These are phyloP conservation scores for Zea mays DNA, from an alignment of 176 grass and related monocot genomes.

Conservation along the genomic window DNA sequence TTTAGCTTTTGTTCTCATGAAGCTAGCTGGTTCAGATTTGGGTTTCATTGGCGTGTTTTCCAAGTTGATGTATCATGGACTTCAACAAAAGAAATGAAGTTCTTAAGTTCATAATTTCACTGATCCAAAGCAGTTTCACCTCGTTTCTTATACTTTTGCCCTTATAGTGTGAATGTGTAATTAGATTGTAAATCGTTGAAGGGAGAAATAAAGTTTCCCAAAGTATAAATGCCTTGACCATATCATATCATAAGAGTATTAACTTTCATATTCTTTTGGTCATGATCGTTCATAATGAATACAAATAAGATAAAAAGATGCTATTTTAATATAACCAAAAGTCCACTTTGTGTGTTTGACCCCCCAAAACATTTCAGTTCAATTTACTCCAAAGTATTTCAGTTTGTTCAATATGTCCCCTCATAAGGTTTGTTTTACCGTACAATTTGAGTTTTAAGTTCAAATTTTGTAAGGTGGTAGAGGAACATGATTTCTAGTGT, in stretches of 20 bases:
- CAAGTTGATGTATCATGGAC: not conserved
- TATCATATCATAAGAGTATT: not conserved
- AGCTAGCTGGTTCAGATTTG: conserved; percentile 16
- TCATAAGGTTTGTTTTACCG: not conserved
- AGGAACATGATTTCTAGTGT: not conserved
- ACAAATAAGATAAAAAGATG: not conserved
- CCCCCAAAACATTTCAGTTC: not conserved
- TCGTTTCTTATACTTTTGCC: not conserved
- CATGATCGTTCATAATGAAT: not conserved
- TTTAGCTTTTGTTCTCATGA: not conserved
- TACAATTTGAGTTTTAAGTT: not conserved
- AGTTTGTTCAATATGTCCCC: not conserved
- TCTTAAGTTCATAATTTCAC: not conserved
- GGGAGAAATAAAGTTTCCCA: not conserved
- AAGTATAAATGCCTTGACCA: not conserved
- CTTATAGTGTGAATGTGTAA: not conserved
- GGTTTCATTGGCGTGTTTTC: not conserved
- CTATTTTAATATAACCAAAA: not conserved
- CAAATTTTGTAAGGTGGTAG: not conserved
- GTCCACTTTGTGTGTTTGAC: not conserved
- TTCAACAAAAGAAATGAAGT: not conserved
- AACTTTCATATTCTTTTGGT: not conserved
- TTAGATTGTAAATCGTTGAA: not conserved
- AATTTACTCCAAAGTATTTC: not conserved
- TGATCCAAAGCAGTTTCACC: not conserved